Conservation (phyloP, 2,329 filamentous ascomycete genomes). For the Onygenales sp. region DNA sequence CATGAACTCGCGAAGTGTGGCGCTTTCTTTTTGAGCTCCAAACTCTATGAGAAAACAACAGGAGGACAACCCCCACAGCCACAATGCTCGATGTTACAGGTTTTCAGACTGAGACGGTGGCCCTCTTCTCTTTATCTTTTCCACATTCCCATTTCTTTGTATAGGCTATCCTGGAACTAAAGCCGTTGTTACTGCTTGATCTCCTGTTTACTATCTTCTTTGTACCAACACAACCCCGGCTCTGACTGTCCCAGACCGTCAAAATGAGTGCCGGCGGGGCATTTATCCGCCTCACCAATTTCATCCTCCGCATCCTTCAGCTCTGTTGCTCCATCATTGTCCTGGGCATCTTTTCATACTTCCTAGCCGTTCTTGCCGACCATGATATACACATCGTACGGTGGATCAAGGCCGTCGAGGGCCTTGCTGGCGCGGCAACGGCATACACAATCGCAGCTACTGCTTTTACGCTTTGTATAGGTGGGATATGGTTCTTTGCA, state of each 20-base stretch:
- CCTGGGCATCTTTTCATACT: slow-evolving; percentile 75
- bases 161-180: no score
- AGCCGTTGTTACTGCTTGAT: no score
- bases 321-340: slow-evolving; percentile 65
- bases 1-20: neutral
- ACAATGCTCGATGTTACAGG: neutral
- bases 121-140: neutral
- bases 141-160: neutral
- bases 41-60: neutral
- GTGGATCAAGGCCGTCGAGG: slow-evolving; percentile 64
- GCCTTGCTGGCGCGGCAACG: slow-evolving; percentile 64
- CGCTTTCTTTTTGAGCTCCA: neutral
- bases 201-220: no score
- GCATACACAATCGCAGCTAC: slow-evolving; percentile 67
- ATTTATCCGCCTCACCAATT: slow-evolving; percentile 59
- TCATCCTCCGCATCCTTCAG: slow-evolving; percentile 63
- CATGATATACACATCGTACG: slow-evolving; percentile 54
- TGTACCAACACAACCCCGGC: neutral
- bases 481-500: slow-evolving; percentile 63
- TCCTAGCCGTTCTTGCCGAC: slow-evolving; percentile 62
- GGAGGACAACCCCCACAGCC: neutral
- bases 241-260: slow-evolving; percentile 3
- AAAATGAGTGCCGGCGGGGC: slow-evolving; percentile 53
- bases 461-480: slow-evolving; percentile 68
- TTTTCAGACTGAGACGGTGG: neutral